Evolutionary conservation across 83 land plant species (phyloP).

Genomic region (Isoetes engelmannii): DNA sequence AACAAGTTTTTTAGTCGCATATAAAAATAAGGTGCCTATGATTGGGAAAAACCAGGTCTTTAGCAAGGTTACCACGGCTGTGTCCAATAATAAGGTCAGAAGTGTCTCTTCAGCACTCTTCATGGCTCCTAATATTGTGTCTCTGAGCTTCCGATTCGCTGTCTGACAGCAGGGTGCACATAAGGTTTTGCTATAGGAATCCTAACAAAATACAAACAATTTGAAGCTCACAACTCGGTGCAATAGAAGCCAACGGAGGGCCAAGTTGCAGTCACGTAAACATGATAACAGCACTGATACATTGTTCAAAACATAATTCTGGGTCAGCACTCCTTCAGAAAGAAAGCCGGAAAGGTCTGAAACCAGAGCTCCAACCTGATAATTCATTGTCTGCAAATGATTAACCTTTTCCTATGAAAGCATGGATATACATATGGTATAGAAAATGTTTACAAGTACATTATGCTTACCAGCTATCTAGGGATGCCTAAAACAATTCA

Average conservation of each 20-base stretch:
- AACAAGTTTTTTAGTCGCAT: background rate
- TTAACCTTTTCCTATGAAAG: too few relatives aligned
- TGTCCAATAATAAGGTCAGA: slow-evolving; percentile 34
- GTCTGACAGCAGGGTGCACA: slow-evolving; percentile 7
- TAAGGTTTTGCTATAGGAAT: background rate
- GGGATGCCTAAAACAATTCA: background rate
- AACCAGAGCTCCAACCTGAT: slow-evolving; percentile 26
- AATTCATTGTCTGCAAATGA: too few relatives aligned
- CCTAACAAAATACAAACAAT: background rate
- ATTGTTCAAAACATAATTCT: slow-evolving; percentile 41
- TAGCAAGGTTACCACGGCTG: slow-evolving; percentile 10
- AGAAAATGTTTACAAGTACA: background rate
- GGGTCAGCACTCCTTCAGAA: slow-evolving; percentile 38
- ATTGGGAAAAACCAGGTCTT: background rate
- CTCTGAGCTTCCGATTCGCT: slow-evolving; percentile 34
- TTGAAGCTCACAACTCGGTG: slow-evolving; percentile 28
- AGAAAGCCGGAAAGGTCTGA: slow-evolving; percentile 30
- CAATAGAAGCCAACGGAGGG: slow-evolving; percentile 50
- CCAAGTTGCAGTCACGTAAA: slow-evolving; percentile 36
- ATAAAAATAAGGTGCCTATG: background rate
- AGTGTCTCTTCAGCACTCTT: slow-evolving; percentile 24
- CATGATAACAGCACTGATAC: slow-evolving; percentile 34
- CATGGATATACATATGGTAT: background rate
- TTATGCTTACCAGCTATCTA: background rate
- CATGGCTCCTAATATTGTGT: slow-evolving; percentile 22